phyloP scores from a whole-genome alignment of 768 basidiomycete genomes.

The Boletus sensibilis region DNA sequence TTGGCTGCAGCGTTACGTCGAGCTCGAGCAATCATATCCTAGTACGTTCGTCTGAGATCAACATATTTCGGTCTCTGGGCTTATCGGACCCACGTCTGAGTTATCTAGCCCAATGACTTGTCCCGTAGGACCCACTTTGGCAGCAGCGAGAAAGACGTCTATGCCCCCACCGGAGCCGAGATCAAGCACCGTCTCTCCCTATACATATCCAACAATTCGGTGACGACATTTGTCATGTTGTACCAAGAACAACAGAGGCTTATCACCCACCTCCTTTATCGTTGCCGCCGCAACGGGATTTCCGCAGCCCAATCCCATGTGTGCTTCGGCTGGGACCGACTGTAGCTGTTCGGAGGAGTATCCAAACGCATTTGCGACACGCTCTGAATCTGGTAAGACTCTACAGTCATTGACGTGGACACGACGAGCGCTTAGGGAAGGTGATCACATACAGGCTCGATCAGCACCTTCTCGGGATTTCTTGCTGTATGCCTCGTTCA shows the following conservation, averaged over 20 bases:
- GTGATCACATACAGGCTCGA: slow-evolving; percentile 11
- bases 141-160: slow-evolving; percentile 54
- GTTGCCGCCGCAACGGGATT: slow-evolving; percentile 48
- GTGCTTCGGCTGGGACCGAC: slow-evolving; percentile 42
- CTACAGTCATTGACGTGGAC: background rate
- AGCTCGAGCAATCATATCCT: slow-evolving; percentile 54
- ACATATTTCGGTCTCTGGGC: background rate
- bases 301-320: slow-evolving; percentile 55
- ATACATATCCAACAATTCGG: background rate
- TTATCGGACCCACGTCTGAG: slow-evolving; percentile 38
- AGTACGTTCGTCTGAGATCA: background rate
- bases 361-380: slow-evolving; percentile 41
- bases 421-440: background rate
- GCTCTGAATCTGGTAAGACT: slow-evolving; percentile 9
- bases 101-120: slow-evolving; percentile 55
- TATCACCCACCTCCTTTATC: slow-evolving; percentile 42
- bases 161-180: slow-evolving; percentile 58
- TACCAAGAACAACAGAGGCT: too few relatives aligned
- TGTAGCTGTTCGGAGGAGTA: slow-evolving; percentile 45
- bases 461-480: slow-evolving; percentile 4
- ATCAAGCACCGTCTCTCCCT: slow-evolving; percentile 59
- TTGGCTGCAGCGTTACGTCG: slow-evolving; percentile 43
- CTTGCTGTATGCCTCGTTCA: slow-evolving; percentile 18
- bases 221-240: background rate
- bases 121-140: slow-evolving; percentile 48